Evolutionary conservation across 495 filamentous ascomycete species (phyloP), one percentile per base, ranked within the genome.

Genomic region (Penicillium atrosanguineum): DNA sequence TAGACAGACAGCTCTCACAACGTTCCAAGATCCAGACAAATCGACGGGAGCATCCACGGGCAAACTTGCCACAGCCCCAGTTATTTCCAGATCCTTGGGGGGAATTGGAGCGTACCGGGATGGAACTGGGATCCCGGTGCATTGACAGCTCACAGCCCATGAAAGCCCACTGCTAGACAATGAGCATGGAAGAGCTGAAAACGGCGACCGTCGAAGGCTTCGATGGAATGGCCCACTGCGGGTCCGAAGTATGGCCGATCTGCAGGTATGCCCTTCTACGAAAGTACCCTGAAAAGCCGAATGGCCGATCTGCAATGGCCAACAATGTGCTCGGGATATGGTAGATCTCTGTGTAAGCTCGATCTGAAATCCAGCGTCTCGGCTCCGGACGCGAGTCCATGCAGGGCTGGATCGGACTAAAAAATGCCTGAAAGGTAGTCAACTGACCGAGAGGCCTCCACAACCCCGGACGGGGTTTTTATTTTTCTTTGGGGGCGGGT

Each of bases 151-250:
- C 7, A 31, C 11, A 28, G 26, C 26, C 26, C 26, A 28, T 28
- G 26, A 28, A n/a, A n/a, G n/a, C n/a, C n/a, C n/a, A 23, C 23
- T 2, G 37, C 37, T 39, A 39, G 15, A n/a, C 6, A 39, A 19
- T 2, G 28, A 31, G 7, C 28, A 39, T 19, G 50, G 55, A 46
- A 50, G 41, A 40, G 45, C 58, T 52, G 64, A 68, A 60, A 47
- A 63, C 58, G 58, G 67, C 34, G 56, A 57, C 34, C 42, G 46
- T 68, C 62, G 52, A 65, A 60, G 59, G 50, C 51, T 63, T 64
- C 56, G 55, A 59, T 59, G 57, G 62, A 63, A 65, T 63, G 65
- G 48, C 57, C 63, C 68, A 70, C 61, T 34, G 53, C 38, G 50
- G 62, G 51, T 57, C 59, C 60, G 58, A 42, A 55, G 58, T 64